These are phyloP conservation scores for Plasmopara viticola DNA, from an alignment of 352 stramenopile genomes.

Conservation along the genomic window DNA sequence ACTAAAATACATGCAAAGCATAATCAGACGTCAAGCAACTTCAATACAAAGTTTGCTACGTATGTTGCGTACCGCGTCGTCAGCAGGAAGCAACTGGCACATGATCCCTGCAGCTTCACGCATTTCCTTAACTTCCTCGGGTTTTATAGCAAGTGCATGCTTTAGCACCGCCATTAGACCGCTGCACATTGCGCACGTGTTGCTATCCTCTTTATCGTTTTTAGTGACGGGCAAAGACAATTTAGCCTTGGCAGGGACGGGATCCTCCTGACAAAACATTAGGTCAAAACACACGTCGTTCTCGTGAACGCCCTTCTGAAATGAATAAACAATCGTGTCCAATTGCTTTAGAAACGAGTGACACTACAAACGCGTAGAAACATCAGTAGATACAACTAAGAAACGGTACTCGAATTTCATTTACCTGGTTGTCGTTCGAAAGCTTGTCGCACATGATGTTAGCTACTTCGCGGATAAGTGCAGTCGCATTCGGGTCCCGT, in stretches of 20 bases:
- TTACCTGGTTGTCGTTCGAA: constrained; percentile 55
- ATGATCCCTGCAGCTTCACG: constrained; percentile 57
- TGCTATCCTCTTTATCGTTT: constrained; percentile 17
- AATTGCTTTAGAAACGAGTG: constrained; percentile 54
- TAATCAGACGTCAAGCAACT: not conserved
- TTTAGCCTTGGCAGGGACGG: constrained; percentile 15
- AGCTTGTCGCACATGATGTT: constrained; percentile 58
- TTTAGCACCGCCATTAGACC: constrained; percentile 59
- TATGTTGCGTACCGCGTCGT: constrained; percentile 42
- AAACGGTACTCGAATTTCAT: not conserved
- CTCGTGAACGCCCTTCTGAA: constrained; percentile 57
- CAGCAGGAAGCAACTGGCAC: constrained; percentile 52
- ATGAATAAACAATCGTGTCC: constrained; percentile 50
- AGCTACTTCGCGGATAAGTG: constrained; percentile 52
- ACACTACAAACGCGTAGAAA: constrained; percentile 34
- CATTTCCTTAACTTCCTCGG: constrained; percentile 54
- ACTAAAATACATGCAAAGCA: constrained; percentile 25
- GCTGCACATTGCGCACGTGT: constrained; percentile 56
- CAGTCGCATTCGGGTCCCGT: constrained; percentile 45
- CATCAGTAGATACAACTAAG: constrained; percentile 1
- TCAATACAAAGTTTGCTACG: not conserved
- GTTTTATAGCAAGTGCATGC: constrained; percentile 44
- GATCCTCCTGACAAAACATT: constrained; percentile 40
- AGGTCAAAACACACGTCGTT: constrained; percentile 61
- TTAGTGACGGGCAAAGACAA: constrained; percentile 7